Evolutionary conservation across 2,329 filamentous ascomycete genomes (phyloP).

Genomic region (Phaeosphaeriaceae sp.): DNA sequence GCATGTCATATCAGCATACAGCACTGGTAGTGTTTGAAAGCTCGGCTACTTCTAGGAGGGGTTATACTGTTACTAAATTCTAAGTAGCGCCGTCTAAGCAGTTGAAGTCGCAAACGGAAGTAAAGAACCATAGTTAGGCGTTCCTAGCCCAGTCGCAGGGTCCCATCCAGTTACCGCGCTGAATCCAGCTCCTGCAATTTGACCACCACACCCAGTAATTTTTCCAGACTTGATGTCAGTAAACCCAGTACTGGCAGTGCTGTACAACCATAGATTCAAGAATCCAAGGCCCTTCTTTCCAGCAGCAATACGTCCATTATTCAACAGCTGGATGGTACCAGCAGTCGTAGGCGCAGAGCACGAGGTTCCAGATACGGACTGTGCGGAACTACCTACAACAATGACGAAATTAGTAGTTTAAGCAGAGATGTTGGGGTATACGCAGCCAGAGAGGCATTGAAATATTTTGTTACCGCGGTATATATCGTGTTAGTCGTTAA

Average conservation of each 20-base stretch:
- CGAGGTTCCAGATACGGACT: constrained; percentile 23
- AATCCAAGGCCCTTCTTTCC: constrained; percentile 60
- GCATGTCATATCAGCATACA: no score
- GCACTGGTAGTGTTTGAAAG: no score
- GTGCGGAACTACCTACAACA: constrained; percentile 19
- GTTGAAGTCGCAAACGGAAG: constrained; percentile 35
- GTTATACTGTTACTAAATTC: no score
- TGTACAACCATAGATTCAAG: constrained; percentile 56
- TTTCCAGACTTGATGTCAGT: constrained; percentile 50
- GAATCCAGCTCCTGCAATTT: constrained; percentile 25
- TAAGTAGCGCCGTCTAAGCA: constrained; percentile 6
- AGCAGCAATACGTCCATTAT: constrained; percentile 56
- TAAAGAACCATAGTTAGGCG: constrained; percentile 48
- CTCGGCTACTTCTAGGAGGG: no score
- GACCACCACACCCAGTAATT: constrained; percentile 24
- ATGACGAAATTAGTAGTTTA: constrained; percentile 47
- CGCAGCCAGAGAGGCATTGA: constrained; percentile 48
- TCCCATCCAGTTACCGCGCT: constrained; percentile 49
- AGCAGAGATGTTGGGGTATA: constrained; percentile 59
- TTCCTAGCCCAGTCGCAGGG: constrained; percentile 57
- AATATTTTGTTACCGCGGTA: constrained; percentile 39
- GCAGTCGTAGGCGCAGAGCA: constrained; percentile 29
- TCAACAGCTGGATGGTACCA: constrained; percentile 45
- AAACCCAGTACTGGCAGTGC: constrained; percentile 40
- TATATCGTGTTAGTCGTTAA: constrained; percentile 49